Conservation (phyloP, 2,329 filamentous ascomycete species). For the Aspergillus eucalypticola region DNA sequence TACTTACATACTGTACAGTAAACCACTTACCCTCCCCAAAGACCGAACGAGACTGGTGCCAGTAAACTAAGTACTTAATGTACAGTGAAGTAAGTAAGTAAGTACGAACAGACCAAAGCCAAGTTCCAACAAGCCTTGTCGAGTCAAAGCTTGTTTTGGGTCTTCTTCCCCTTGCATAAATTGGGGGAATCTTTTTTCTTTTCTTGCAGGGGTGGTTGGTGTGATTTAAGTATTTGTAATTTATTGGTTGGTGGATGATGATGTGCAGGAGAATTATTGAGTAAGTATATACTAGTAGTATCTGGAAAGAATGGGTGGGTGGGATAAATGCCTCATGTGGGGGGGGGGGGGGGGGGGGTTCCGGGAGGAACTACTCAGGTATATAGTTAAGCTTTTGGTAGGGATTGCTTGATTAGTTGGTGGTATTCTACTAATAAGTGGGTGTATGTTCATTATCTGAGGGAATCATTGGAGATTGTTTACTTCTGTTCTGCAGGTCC, state of each 20-base stretch:
- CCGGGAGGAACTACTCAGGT: background rate
- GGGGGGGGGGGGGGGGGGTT: background rate
- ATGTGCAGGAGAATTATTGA: background rate
- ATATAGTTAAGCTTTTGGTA: no score
- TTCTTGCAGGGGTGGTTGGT: background rate
- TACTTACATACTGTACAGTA: no score
- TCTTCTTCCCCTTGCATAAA: background rate
- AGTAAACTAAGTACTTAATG: no score
- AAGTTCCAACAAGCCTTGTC: constrained; percentile 4
- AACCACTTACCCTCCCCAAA: no score
- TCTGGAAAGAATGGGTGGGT: background rate
- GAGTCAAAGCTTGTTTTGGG: background rate
- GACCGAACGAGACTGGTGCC: no score
- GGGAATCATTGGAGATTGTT: no score
- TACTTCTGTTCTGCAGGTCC: no score
- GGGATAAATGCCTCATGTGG: background rate
- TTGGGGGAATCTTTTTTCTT: background rate
- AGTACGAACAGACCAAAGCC: background rate
- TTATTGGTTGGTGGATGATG: background rate
- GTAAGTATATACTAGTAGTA: background rate
- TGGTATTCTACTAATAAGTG: no score
- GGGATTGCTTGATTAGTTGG: no score
- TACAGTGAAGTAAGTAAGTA: no score
- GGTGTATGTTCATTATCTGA: no score
- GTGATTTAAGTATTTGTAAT: background rate